phyloP scores from a whole-genome alignment of 2,329 filamentous ascomycete species.

The Plectosphaerella cucumerina region DNA sequence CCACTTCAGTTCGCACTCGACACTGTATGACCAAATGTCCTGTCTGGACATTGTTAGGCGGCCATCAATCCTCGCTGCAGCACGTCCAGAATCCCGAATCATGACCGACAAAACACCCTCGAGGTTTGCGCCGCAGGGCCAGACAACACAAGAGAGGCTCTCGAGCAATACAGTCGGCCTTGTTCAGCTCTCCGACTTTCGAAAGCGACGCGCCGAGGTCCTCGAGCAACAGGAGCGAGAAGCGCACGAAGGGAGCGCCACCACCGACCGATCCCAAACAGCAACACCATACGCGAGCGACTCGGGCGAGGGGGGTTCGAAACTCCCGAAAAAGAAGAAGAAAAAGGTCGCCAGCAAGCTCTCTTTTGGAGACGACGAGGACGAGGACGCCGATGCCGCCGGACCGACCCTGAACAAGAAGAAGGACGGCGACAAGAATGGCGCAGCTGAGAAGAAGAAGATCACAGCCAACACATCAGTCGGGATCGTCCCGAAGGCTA shows the following conservation, averaged over 20 bases:
- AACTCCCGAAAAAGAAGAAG: slow-evolving; percentile 38
- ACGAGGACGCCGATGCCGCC: slow-evolving; percentile 48
- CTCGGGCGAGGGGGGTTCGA: slow-evolving; percentile 19
- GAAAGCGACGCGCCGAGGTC: slow-evolving; percentile 92
- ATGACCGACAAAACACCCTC: slow-evolving; percentile 41
- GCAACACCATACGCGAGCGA: slow-evolving; percentile 40
- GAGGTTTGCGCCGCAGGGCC: slow-evolving; percentile 71
- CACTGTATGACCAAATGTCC: neutral
- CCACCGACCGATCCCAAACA: slow-evolving; percentile 44
- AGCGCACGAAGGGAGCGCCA: slow-evolving; percentile 57
- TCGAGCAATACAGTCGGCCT: slow-evolving; percentile 87
- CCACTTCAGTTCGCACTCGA: neutral
- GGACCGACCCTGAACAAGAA: slow-evolving; percentile 20
- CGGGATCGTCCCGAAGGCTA: slow-evolving; percentile 60
- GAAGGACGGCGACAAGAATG: slow-evolving; percentile 21
- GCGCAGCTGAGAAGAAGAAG: slow-evolving; percentile 33
- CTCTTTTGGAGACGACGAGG: slow-evolving; percentile 70
- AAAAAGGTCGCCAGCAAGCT: slow-evolving; percentile 43
- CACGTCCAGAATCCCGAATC: slow-evolving; percentile 3
- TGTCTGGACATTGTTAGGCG: neutral
- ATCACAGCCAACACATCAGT: slow-evolving; percentile 61
- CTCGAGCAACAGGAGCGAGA: slow-evolving; percentile 86
- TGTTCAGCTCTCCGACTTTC: slow-evolving; percentile 87
- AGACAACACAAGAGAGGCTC: slow-evolving; percentile 74
- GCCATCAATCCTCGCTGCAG: neutral